Evolutionary conservation across 768 basidiomycete genomes (phyloP).

Genomic region (Rhodosporidiobolus odoratus): DNA sequence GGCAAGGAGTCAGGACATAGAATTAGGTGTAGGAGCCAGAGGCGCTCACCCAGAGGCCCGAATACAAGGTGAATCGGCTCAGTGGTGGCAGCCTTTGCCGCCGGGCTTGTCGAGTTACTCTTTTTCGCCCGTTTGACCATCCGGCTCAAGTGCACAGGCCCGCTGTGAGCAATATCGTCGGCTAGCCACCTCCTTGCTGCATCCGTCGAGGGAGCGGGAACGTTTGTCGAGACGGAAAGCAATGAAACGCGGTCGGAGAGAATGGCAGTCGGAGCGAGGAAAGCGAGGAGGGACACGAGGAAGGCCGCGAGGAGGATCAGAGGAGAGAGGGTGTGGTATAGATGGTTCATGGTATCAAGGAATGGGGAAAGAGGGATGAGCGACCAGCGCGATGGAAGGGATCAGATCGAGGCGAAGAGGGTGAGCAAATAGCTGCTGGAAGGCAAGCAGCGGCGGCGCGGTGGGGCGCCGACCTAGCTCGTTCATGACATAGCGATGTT

Average conservation of each 20-base stretch:
- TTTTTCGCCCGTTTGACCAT: slow-evolving; percentile 6
- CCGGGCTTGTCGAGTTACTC: neutral
- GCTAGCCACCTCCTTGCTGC: neutral
- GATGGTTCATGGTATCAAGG: slow-evolving; percentile 25
- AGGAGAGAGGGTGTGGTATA: slow-evolving; percentile 30
- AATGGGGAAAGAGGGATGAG: neutral
- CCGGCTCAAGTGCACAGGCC: neutral
- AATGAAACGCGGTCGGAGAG: slow-evolving; percentile 24
- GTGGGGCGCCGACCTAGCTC: neutral
- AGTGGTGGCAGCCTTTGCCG: neutral
- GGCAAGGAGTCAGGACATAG: neutral
- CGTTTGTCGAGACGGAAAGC: slow-evolving; percentile 5
- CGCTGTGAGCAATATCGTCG: neutral
- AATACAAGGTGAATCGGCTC: neutral
- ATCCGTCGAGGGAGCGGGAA: neutral
- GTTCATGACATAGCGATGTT: neutral
- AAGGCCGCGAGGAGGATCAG: slow-evolving; percentile 28
- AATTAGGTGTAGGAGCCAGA: too few species aligned
- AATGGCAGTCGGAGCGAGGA: slow-evolving; percentile 28
- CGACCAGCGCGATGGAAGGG: neutral
- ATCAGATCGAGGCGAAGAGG: too few species aligned
- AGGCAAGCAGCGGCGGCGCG: neutral
- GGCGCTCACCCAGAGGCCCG: slow-evolving; percentile 20
- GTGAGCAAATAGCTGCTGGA: neutral
- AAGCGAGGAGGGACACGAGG: slow-evolving; percentile 31